These are phyloP conservation scores for Boeremia lycopersici DNA, from an alignment of 2,329 filamentous ascomycete species.

Conservation along the genomic window DNA sequence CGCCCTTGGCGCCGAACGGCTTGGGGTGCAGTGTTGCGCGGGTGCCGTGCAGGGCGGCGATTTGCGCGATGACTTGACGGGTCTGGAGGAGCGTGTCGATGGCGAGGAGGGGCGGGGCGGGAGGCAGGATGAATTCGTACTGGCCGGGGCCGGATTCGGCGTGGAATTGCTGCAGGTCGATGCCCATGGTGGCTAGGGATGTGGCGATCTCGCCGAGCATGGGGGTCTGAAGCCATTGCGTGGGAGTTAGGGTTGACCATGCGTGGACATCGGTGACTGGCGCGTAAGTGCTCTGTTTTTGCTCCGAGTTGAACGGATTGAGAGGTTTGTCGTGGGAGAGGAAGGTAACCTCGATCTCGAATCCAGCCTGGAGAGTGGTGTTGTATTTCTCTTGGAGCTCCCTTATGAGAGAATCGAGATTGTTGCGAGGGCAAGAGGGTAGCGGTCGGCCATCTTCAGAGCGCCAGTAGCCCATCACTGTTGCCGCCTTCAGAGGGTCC, in stretches of 20 bases:
- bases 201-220: conserved; percentile 71
- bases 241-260: conserved; percentile 70
- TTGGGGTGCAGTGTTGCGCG: conserved; percentile 77
- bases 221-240: conserved; percentile 64
- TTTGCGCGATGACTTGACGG: conserved; percentile 69
- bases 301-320: conserved; percentile 17
- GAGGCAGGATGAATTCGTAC: conserved; percentile 76
- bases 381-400: conserved; percentile 58
- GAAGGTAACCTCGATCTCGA: conserved; percentile 82
- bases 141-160: conserved; percentile 75
- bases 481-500: conserved; percentile 61
- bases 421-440: conserved; percentile 64
- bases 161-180: conserved; percentile 75
- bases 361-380: conserved; percentile 71
- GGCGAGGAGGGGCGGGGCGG: conserved; percentile 66
- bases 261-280: conserved; percentile 69
- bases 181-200: conserved; percentile 64
- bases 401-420: conserved; percentile 56
- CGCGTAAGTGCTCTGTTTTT: conserved; percentile 34
- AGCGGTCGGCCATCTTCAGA: conserved; percentile 60
- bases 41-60: conserved; percentile 67
- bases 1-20: conserved; percentile 58
- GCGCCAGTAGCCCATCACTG: conserved; percentile 70
- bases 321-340: conserved; percentile 55
- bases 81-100: conserved; percentile 75